These are phyloP conservation scores for Sphaerulina populicola DNA, from an alignment of 2,329 filamentous ascomycete species.

Conservation along the genomic window DNA sequence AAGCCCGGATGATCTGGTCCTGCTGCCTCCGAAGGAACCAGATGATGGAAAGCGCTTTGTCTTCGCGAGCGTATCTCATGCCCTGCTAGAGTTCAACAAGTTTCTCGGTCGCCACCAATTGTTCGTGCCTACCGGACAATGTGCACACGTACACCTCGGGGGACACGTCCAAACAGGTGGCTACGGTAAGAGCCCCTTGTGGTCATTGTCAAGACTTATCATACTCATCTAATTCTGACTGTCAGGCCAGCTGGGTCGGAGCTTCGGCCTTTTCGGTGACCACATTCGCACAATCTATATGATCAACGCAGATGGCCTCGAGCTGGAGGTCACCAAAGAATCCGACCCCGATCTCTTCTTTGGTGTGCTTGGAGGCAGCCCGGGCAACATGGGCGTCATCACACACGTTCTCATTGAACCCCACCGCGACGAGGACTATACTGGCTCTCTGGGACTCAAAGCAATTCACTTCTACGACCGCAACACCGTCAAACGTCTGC, in stretches of 20 bases:
- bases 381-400: constrained; percentile 31
- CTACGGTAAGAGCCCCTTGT: constrained; percentile 32
- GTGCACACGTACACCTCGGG: constrained; percentile 40
- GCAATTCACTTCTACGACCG: constrained; percentile 38
- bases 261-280: constrained; percentile 36
- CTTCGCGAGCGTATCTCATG: constrained; percentile 56
- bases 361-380: constrained; percentile 31
- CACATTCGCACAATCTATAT: constrained; percentile 28
- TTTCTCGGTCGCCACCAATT: constrained; percentile 37
- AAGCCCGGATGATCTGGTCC: constrained; percentile 1
- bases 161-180: constrained; percentile 45
- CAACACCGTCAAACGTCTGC: constrained; percentile 34
- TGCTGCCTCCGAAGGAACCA: background rate
- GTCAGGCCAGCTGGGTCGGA: constrained; percentile 36
- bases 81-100: constrained; percentile 38
- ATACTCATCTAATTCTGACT: background rate
- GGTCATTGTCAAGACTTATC: background rate
- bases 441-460: constrained; percentile 39
- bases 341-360: constrained; percentile 29
- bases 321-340: constrained; percentile 23
- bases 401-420: constrained; percentile 35
- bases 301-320: constrained; percentile 27
- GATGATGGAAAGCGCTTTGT: constrained; percentile 35
- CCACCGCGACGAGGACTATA: constrained; percentile 35
- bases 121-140: constrained; percentile 44